Percentiles rank a stretch among this genome's conserved stretches.
Evolutionary conservation across 768 basidiomycete species (phyloP).

Genomic region (Crucibulum laeve): DNA sequence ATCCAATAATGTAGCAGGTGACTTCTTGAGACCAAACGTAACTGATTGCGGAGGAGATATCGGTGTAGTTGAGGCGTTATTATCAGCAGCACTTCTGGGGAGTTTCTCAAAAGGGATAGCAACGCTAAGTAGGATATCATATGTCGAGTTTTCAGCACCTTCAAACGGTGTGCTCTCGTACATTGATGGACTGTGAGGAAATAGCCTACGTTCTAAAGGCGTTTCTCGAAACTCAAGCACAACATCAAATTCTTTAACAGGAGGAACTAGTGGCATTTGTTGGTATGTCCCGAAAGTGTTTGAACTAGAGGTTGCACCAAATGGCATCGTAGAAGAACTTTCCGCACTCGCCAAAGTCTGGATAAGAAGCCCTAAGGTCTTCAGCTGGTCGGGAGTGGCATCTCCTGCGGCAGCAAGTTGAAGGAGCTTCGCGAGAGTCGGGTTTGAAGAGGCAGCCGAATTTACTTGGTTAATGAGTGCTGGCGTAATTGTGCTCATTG

Average conservation of each 20-base stretch:
- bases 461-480: conserved; percentile 62
- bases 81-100: neutral
- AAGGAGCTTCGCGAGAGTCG: conserved; percentile 62
- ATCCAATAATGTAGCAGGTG: conserved; percentile 50
- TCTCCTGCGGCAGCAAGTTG: conserved; percentile 58
- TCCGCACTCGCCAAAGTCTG: conserved; percentile 50
- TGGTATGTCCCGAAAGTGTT: neutral
- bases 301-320: conserved; percentile 11
- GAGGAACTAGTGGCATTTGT: conserved; percentile 11
- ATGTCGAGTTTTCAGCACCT: conserved; percentile 10
- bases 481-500: conserved; percentile 48
- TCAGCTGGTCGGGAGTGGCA: conserved; percentile 61
- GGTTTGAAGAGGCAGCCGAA: conserved; percentile 59
- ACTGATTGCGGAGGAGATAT: conserved; percentile 11
- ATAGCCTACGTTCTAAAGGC: conserved; percentile 58
- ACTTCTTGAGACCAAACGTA: conserved; percentile 44
- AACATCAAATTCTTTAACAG: conserved; percentile 63
- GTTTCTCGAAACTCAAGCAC: conserved; percentile 68
- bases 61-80: conserved; percentile 2
- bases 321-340: conserved; percentile 7
- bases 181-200: conserved; percentile 56
- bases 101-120: conserved; percentile 38
- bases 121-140: conserved; percentile 36
- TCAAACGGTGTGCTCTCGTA: conserved; percentile 34
- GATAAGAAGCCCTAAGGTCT: conserved; percentile 69